These are phyloP conservation scores for Penicillium psychrofluorescens DNA, from an alignment of 495 filamentous ascomycete species.

Conservation along the genomic window DNA sequence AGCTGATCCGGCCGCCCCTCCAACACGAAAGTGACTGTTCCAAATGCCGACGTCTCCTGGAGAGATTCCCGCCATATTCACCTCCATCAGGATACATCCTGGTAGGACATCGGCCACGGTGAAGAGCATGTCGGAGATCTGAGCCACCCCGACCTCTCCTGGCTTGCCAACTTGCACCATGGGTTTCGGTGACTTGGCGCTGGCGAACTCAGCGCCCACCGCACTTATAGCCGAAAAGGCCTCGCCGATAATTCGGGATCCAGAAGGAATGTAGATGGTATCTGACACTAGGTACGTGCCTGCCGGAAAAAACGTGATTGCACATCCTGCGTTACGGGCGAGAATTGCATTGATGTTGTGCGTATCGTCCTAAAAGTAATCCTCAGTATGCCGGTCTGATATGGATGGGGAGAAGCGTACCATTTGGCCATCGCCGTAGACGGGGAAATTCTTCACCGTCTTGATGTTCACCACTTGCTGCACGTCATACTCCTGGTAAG, in stretches of 20 bases:
- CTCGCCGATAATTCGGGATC: constrained; percentile 43
- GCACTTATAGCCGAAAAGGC: constrained; percentile 36
- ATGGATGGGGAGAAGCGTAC: background rate
- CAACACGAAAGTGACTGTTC: constrained; percentile 46
- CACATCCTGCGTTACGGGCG: constrained; percentile 21
- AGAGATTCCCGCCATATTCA: constrained; percentile 41
- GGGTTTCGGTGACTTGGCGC: constrained; percentile 38
- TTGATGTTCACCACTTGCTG: constrained; percentile 18
- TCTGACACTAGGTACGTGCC: constrained; percentile 48
- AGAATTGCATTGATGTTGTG: constrained; percentile 38
- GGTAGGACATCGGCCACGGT: constrained; percentile 58
- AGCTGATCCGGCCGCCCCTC: constrained; percentile 39
- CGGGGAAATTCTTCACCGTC: constrained; percentile 3
- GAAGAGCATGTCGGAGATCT: constrained; percentile 48
- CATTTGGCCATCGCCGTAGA: constrained; percentile 12
- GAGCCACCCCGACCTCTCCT: constrained; percentile 41
- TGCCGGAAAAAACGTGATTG: constrained; percentile 47
- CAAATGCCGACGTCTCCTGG: constrained; percentile 52
- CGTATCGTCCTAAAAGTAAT: constrained; percentile 1
- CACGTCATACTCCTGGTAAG: constrained; percentile 39
- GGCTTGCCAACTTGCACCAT: constrained; percentile 47
- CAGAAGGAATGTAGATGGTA: constrained; percentile 44
- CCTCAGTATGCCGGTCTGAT: too few relatives aligned
- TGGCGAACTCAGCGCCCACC: constrained; percentile 39
- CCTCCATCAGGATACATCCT: constrained; percentile 69